Evolutionary conservation across 2,329 filamentous ascomycete genomes (phyloP), one percentile per base, ranked within the genome.

Genomic region (Colletotrichum sp.): DNA sequence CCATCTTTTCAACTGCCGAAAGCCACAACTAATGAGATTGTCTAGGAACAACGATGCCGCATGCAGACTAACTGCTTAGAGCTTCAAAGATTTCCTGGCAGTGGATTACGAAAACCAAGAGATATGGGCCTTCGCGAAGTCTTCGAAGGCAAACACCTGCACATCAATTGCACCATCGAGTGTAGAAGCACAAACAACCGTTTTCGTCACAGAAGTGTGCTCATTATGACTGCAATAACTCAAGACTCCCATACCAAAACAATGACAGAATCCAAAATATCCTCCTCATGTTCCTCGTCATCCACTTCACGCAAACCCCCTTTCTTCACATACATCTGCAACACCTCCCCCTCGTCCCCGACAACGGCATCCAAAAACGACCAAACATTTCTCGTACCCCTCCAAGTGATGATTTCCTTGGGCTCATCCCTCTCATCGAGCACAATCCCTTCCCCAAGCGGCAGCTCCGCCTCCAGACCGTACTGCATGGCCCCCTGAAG

Each of bases 291-390:
- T 43, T 71, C 72, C 32, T 63, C 73, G 4, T 69, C 59, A n/a
- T 69, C 67, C 32, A 61, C 61, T 16, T 61, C 71, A 4, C 57
- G 32, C 7, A 36, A 61, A 24, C 74, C 74, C 12, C 67, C 36
- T 26, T 67, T 81, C 68, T 86, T 87, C 21, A 88, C 79, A 59
- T 89, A 89, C 0, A 86, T 86, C 81, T 89, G 87, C 86, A 87
- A 86, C 4, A 89, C 85, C 57, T 83, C 82, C 10, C 87, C 86
- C 21, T 83, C 78, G 3, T 81, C 77, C 4, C 81, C 82, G 2
- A 81, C 77, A 6, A 80, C 81, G 13, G 86, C 83, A 77, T 89
- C 87, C 57, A 87, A 72, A 71, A 89, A 78, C 36, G 75, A 78
- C 86, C 87, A 89, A 6, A 85, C 84, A 30, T 83, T 83, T 28